phyloP scores from a whole-genome alignment of 805 yeast genomes.

The Starmera amethionina region DNA sequence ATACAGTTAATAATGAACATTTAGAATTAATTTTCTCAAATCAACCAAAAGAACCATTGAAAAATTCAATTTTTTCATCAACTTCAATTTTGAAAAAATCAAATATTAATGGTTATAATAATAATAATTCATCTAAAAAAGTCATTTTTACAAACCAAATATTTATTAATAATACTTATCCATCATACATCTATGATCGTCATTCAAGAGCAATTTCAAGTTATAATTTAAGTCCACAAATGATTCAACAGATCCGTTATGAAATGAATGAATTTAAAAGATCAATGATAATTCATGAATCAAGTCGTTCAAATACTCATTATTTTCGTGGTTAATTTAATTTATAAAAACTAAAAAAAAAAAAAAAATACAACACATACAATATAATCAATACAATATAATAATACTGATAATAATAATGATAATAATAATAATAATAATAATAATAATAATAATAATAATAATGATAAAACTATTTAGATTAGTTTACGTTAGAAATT shows the following conservation, averaged over 20 bases:
- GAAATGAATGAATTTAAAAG: slow-evolving; percentile 60
- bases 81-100: neutral
- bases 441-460: too few relatives aligned
- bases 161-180: slow-evolving; percentile 40
- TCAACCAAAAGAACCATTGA: neutral
- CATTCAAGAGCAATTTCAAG: slow-evolving; percentile 36
- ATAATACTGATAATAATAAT: too few relatives aligned
- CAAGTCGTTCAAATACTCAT: slow-evolving; percentile 53
- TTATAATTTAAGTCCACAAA: slow-evolving; percentile 33
- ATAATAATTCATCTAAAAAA: slow-evolving; percentile 12
- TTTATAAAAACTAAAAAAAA: neutral
- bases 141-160: slow-evolving; percentile 39
- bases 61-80: neutral
- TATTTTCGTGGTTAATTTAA: slow-evolving; percentile 32
- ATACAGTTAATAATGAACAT: neutral
- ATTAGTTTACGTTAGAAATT: too few relatives aligned
- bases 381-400: too few relatives aligned
- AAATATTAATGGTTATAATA: neutral
- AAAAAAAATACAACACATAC: too few relatives aligned
- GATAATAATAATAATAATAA: too few relatives aligned
- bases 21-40: neutral
- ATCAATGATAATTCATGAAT: slow-evolving; percentile 62
- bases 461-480: too few relatives aligned
- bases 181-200: slow-evolving; percentile 43
- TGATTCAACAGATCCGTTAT: slow-evolving; percentile 45